phyloP scores from a whole-genome alignment of 2,329 filamentous ascomycete genomes.

The Ophiostoma sp. region DNA sequence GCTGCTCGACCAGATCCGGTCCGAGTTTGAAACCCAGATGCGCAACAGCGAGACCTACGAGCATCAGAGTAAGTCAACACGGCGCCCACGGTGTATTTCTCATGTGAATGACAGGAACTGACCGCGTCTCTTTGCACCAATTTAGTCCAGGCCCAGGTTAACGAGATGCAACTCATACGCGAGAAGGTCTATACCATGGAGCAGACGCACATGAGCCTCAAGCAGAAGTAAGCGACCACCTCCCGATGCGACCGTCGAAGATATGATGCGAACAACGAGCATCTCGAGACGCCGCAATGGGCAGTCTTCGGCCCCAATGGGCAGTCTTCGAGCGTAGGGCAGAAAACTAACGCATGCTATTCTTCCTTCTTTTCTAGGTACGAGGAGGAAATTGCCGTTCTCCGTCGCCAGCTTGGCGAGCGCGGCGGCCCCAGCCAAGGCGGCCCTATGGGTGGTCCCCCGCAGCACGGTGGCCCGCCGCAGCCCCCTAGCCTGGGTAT shows the following conservation, averaged over 20 bases:
- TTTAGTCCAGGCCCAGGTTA: conserved; percentile 82
- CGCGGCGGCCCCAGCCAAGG: conserved; percentile 64
- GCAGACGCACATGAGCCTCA: conserved; percentile 82
- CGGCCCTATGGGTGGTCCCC: conserved; percentile 63
- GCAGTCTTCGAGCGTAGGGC: not conserved
- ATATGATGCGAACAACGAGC: not conserved
- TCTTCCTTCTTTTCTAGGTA: conserved; percentile 59
- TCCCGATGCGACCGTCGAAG: not conserved
- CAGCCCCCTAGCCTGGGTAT: conserved; percentile 89
- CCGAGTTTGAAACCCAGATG: conserved; percentile 85
- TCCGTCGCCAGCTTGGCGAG: conserved; percentile 83
- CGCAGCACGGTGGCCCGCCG: conserved; percentile 74
- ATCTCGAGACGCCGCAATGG: not conserved
- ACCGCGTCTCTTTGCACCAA: conserved; percentile 32
- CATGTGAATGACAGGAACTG: conserved; percentile 23
- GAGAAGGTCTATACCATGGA: conserved; percentile 94
- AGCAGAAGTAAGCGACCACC: conserved; percentile 72
- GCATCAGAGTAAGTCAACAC: conserved; percentile 74
- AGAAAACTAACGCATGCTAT: not conserved
- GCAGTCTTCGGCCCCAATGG: not conserved
- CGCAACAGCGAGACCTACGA: conserved; percentile 84
- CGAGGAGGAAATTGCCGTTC: conserved; percentile 82
- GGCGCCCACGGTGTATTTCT: not conserved
- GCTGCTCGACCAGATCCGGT: conserved; percentile 84
- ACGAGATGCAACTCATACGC: conserved; percentile 92